Evolutionary conservation across 2,329 filamentous ascomycete species (phyloP).

Genomic region (Corinectria fuckeliana): DNA sequence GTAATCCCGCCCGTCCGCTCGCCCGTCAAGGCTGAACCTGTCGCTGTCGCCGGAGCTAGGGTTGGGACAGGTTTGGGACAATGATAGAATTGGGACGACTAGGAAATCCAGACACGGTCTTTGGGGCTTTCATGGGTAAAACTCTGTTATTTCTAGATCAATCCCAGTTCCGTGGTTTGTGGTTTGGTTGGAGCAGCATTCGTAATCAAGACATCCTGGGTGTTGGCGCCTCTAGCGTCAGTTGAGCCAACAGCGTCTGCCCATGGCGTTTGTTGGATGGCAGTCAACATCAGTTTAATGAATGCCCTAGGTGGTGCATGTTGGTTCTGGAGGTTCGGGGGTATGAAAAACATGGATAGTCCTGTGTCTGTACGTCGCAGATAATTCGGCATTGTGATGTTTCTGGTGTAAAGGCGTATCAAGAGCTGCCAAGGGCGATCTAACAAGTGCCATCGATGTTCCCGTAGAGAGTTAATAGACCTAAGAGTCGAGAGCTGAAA

Average conservation of each 20-base stretch:
- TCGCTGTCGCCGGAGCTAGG: constrained; percentile 27
- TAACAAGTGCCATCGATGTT: too few species aligned
- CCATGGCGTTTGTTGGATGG: constrained; percentile 1
- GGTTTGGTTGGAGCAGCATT: too few species aligned
- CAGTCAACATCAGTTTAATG: neutral
- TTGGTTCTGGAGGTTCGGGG: neutral
- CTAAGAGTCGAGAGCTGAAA: constrained; percentile 1
- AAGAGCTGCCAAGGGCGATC: too few species aligned
- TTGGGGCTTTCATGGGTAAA: constrained; percentile 11
- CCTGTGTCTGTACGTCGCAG: neutral
- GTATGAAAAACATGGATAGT: neutral
- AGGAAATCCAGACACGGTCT: constrained; percentile 8
- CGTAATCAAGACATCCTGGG: neutral
- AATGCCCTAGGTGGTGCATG: neutral
- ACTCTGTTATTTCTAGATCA: constrained; percentile 22
- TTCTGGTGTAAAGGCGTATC: neutral
- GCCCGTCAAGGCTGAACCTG: constrained; percentile 27
- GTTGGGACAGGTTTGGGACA: neutral
- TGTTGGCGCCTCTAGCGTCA: neutral
- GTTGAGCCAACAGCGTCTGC: neutral
- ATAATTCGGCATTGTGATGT: neutral
- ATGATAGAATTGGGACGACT: constrained; percentile 6
- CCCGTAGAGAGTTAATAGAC: neutral
- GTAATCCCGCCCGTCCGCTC: constrained; percentile 18
- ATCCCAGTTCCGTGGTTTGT: constrained; percentile 12